Conservation (phyloP, 2,329 filamentous ascomycete genomes). For the Diplodia intermedia region DNA sequence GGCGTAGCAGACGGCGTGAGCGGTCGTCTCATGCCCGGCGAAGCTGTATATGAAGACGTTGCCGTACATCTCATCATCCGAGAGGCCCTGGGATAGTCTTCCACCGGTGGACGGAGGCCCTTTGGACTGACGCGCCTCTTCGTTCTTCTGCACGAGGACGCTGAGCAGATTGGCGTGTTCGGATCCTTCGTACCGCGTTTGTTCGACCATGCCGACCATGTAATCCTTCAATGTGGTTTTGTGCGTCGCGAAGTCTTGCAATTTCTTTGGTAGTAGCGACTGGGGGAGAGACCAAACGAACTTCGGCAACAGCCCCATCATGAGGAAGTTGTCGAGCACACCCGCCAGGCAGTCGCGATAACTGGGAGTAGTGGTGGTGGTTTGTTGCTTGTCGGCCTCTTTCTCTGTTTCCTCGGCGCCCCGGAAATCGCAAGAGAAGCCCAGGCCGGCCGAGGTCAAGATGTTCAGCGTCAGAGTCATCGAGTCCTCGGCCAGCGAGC, state of each 20-base stretch:
- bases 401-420: neutral
- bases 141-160: slow-evolving; percentile 25
- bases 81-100: slow-evolving; percentile 75
- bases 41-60: slow-evolving; percentile 45
- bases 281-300: slow-evolving; percentile 32
- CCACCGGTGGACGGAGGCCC: slow-evolving; percentile 54
- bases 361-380: slow-evolving; percentile 35
- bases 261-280: slow-evolving; percentile 18
- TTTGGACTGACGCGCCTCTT: slow-evolving; percentile 19
- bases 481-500: slow-evolving; percentile 40
- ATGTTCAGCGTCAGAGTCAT: slow-evolving; percentile 49
- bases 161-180: slow-evolving; percentile 20
- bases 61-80: slow-evolving; percentile 39
- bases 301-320: slow-evolving; percentile 8
- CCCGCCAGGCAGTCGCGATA: slow-evolving; percentile 39
- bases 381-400: neutral
- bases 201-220: slow-evolving; percentile 19
- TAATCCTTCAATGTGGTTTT: neutral
- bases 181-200: slow-evolving; percentile 12
- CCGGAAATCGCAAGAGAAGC: slow-evolving; percentile 39
- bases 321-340: slow-evolving; percentile 41
- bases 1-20: slow-evolving; percentile 59
- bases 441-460: slow-evolving; percentile 48
- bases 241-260: neutral
- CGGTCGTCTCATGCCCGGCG: slow-evolving; percentile 46